Conservation (phyloP, 441 rosid species). For the Gossypium gossypioides region DNA sequence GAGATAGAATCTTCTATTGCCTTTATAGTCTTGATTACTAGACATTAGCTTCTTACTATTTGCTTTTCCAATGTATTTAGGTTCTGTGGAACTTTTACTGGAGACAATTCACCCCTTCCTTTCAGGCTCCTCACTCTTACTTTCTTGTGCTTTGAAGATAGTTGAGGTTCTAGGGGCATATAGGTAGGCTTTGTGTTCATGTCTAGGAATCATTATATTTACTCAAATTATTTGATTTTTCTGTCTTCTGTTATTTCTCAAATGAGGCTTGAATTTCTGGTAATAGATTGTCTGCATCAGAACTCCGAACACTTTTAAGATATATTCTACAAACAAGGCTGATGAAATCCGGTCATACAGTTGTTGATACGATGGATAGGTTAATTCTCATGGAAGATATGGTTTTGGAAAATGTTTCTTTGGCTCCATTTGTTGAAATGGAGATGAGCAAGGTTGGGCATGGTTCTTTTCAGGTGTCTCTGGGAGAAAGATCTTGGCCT, state of each 20-base stretch:
- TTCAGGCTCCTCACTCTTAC: constrained; percentile 70
- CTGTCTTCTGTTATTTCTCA: constrained; percentile 15
- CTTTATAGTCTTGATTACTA: constrained; percentile 1
- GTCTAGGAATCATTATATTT: constrained; percentile 9
- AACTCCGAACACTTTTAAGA: constrained; percentile 76
- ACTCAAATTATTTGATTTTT: constrained; percentile 12
- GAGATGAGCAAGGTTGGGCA: constrained; percentile 74
- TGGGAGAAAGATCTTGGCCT: constrained; percentile 88
- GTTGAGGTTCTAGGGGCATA: constrained; percentile 98
- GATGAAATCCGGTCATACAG: constrained; percentile 64
- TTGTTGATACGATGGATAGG: constrained; percentile 82
- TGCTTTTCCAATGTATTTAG: constrained; percentile 28
- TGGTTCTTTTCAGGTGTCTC: constrained; percentile 70
- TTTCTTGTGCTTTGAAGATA: constrained; percentile 78
- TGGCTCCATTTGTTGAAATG: constrained; percentile 74
- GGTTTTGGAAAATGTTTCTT: constrained; percentile 51
- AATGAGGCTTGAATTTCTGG: constrained; percentile 24
- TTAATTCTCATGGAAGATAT: constrained; percentile 64
- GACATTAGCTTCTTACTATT: constrained; percentile 18
- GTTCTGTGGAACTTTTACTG: constrained; percentile 93
- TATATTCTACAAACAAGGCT: constrained; percentile 77
- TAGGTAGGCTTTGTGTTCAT: constrained; percentile 41
- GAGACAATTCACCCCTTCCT: constrained; percentile 89
- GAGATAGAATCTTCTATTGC: constrained; percentile 25
- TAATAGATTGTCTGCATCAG: constrained; percentile 91